Percentiles rank a stretch among this genome's conserved stretches.
Evolutionary conservation across 2,329 filamentous ascomycete species (phyloP).

Genomic region (Colletotrichum lentis): DNA sequence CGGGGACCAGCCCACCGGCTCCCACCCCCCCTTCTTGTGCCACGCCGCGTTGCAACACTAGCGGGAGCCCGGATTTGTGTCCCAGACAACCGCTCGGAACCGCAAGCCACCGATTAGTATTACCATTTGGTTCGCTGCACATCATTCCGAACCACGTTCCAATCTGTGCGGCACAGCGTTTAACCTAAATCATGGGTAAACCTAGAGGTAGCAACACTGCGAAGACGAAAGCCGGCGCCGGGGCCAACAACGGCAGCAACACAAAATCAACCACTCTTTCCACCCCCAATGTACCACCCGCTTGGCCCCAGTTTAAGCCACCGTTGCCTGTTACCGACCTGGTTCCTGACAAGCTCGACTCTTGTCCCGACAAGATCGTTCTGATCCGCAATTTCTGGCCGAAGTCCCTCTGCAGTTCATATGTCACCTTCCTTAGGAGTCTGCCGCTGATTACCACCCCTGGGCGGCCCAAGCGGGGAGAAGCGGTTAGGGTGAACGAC

Average conservation of each 20-base stretch:
- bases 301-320: constrained; percentile 78
- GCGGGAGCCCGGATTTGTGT: constrained; percentile 26
- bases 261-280: constrained; percentile 20
- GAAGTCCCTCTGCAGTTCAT: constrained; percentile 75
- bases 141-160: constrained; percentile 27
- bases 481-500: constrained; percentile 88
- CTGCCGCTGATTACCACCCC: constrained; percentile 81
- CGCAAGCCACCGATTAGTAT: constrained; percentile 21
- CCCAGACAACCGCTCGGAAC: constrained; percentile 29
- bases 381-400: constrained; percentile 80
- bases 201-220: constrained; percentile 27
- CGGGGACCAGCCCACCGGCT: constrained; percentile 14
- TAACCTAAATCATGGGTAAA: constrained; percentile 40
- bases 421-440: constrained; percentile 74
- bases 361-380: constrained; percentile 70
- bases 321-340: constrained; percentile 72
- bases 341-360: constrained; percentile 60
- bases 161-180: constrained; percentile 39
- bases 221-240: constrained; percentile 29
- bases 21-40: constrained; percentile 3
- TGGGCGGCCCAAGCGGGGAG: constrained; percentile 77
- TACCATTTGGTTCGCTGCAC: constrained; percentile 25
- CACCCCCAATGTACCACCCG: constrained; percentile 43
- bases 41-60: constrained; percentile 24
- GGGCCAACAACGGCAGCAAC: constrained; percentile 21